A percentile compares a stretch with the other conserved stretches of the same genome.
Conservation (phyloP, 345 rosid genomes). For the Eucalyptus sp. region DNA sequence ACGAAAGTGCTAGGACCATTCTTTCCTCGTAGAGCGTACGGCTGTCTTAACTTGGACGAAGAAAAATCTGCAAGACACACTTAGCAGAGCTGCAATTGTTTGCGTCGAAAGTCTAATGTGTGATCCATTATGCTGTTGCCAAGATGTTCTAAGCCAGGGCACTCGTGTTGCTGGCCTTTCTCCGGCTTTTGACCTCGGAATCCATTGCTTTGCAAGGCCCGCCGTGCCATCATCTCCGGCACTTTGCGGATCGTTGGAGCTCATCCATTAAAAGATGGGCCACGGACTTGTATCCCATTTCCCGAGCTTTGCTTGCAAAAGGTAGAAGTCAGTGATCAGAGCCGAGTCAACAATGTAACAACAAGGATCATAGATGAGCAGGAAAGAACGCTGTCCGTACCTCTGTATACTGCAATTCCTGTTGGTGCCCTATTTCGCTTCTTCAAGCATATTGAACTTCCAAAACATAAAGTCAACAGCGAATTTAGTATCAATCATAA, state of each 20-base stretch:
- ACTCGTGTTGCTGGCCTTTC: neutral
- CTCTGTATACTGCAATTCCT: slow-evolving; percentile 17
- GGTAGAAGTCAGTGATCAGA: neutral
- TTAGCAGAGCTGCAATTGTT: neutral
- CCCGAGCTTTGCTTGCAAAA: slow-evolving; percentile 4
- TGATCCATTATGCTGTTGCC: neutral
- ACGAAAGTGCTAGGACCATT: neutral
- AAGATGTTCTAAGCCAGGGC: neutral
- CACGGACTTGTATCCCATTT: slow-evolving; percentile 27
- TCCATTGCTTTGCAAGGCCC: neutral
- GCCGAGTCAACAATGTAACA: neutral
- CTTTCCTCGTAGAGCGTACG: neutral
- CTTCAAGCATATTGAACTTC: slow-evolving; percentile 21
- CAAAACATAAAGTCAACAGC: neutral
- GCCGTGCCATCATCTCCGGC: neutral
- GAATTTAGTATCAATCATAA: neutral
- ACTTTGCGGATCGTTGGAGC: slow-evolving; percentile 5
- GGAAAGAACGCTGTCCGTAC: neutral
- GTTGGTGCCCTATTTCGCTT: slow-evolving; percentile 18
- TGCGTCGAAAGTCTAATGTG: neutral
- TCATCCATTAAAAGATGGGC: slow-evolving; percentile 28
- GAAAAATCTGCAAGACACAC: neutral
- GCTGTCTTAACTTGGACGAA: neutral
- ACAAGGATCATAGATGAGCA: neutral
- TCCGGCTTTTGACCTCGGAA: neutral